Percentiles rank a stretch among this genome's conserved stretches.
Evolutionary conservation across 1,139 yeast genomes (phyloP).

Genomic region (Diutina pseudorugosa): DNA sequence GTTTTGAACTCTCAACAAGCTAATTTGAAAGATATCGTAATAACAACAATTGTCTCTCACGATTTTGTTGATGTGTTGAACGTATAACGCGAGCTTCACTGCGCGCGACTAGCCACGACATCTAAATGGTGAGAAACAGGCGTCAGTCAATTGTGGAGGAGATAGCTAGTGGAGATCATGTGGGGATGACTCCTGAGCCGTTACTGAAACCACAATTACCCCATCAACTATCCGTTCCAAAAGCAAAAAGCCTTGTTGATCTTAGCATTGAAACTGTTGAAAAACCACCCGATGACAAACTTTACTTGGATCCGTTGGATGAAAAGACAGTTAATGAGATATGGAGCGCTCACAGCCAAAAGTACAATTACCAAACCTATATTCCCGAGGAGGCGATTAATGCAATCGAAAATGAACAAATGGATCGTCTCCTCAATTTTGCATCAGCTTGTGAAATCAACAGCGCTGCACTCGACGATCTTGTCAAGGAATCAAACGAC

Average conservation of each 20-base stretch:
- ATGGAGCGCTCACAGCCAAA: background rate
- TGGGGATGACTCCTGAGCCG: background rate
- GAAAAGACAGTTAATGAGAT: background rate
- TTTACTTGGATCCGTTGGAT: background rate
- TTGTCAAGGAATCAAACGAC: constrained; percentile 28
- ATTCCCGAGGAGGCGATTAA: background rate
- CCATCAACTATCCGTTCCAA: background rate
- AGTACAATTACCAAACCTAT: background rate
- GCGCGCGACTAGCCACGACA: background rate
- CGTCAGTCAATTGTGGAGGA: constrained; percentile 3
- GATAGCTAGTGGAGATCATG: background rate
- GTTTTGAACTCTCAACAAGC: too few species aligned
- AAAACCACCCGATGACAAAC: background rate
- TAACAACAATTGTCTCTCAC: too few species aligned
- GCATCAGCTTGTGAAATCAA: constrained; percentile 26
- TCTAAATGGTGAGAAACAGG: background rate
- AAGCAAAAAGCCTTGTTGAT: background rate
- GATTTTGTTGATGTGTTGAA: too few species aligned
- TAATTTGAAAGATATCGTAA: too few species aligned
- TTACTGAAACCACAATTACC: background rate
- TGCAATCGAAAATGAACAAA: background rate
- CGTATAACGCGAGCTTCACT: too few species aligned
- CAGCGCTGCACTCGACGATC: constrained; percentile 18
- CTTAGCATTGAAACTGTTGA: background rate
- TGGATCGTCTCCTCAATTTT: constrained; percentile 15